A percentile compares a stretch with the other conserved stretches of the same genome.
Conservation (phyloP, 495 filamentous ascomycete genomes). For the Penicillium canescens region DNA sequence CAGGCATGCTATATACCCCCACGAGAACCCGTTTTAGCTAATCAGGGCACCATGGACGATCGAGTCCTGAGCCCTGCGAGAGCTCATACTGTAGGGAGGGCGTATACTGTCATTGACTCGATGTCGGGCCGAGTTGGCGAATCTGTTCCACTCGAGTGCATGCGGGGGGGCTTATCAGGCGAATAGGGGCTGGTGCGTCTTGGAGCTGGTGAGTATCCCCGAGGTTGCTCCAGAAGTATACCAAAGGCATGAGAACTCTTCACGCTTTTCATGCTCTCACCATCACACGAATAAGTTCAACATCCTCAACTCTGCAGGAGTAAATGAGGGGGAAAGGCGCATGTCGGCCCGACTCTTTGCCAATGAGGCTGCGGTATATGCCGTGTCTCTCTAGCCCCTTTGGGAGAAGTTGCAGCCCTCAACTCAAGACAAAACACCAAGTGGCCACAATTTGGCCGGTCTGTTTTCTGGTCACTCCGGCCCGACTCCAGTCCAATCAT, state of each 20-base stretch:
- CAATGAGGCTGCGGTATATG: neutral
- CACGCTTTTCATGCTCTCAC: too few species aligned
- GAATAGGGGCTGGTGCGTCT: neutral
- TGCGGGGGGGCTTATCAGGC: neutral
- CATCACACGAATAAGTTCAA: too few species aligned
- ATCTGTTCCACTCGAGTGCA: neutral
- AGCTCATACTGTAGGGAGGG: neutral
- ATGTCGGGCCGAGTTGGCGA: conserved; percentile 5
- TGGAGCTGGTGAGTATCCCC: too few species aligned
- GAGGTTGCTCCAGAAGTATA: too few species aligned
- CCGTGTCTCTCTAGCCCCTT: neutral
- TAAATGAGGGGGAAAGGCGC: neutral
- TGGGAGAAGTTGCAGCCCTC: neutral
- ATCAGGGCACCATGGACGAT: conserved; percentile 1
- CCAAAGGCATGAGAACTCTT: too few species aligned
- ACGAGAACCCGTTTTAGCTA: neutral
- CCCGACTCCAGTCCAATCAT: conserved; percentile 7
- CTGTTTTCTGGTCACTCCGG: neutral
- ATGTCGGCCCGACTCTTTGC: conserved; percentile 5
- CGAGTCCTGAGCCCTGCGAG: neutral
- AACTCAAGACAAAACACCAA: too few species aligned
- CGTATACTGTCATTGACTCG: neutral
- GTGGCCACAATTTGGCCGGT: too few species aligned
- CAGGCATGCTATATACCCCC: neutral
- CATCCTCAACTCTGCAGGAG: too few species aligned